These are phyloP conservation scores for Tolypocladium paradoxum DNA, from an alignment of 2,329 filamentous ascomycete genomes.

Conservation along the genomic window DNA sequence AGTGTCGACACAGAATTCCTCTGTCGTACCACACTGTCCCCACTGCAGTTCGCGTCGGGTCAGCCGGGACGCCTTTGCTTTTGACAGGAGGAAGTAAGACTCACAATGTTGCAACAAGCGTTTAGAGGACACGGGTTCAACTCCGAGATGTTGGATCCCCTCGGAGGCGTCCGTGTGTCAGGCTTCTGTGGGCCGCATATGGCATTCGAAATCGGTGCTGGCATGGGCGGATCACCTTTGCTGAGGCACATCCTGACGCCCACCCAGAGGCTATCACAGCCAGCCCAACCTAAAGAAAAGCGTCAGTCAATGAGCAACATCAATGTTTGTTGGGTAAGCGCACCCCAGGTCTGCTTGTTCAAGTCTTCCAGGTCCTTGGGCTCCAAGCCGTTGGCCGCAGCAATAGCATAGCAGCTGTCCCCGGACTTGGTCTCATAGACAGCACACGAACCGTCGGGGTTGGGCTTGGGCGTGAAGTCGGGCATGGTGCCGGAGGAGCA, in stretches of 20 bases:
- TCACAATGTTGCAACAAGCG: slow-evolving; percentile 24
- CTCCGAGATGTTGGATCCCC: slow-evolving; percentile 19
- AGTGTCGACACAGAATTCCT: slow-evolving; percentile 29
- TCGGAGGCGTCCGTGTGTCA: slow-evolving; percentile 21
- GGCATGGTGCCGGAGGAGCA: too few species aligned
- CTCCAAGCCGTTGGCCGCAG: too few species aligned
- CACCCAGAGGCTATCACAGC: slow-evolving; percentile 21
- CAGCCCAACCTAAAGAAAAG: too few species aligned
- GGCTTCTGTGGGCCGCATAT: slow-evolving; percentile 32
- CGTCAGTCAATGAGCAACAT: too few species aligned
- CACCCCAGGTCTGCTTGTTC: slow-evolving; percentile 28
- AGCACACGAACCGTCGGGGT: too few species aligned
- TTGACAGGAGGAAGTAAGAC: too few species aligned
- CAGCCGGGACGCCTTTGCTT: too few species aligned
- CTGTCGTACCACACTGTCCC: slow-evolving; percentile 33
- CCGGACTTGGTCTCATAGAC: too few species aligned
- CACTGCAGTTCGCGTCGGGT: too few species aligned
- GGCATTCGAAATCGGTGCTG: slow-evolving; percentile 10
- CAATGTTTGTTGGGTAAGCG: too few species aligned
- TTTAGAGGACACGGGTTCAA: slow-evolving; percentile 37
- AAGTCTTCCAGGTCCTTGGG: slow-evolving; percentile 17
- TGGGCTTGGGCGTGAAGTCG: too few species aligned
- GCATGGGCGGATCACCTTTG: slow-evolving; percentile 16
- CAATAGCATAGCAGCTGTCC: too few species aligned
- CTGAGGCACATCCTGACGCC: slow-evolving; percentile 10